A percentile compares a stretch with the other conserved stretches of the same genome.
Conservation (phyloP, 108 stramenopile genomes). For the Craspedostauros australis region DNA sequence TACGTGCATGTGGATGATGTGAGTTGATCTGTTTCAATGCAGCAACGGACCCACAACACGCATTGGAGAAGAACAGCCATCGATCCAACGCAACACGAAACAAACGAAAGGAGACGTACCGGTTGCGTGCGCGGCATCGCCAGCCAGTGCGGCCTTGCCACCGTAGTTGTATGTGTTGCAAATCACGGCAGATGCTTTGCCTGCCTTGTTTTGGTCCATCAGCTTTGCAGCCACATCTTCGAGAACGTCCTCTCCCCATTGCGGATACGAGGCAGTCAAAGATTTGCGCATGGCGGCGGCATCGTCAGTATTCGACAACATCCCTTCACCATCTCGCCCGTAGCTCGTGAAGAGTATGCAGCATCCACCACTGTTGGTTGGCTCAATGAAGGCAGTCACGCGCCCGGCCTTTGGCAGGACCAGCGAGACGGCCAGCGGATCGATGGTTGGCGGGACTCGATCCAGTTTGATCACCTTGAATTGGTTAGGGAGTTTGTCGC, state of each 20-base stretch:
- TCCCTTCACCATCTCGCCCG: constrained; percentile 17
- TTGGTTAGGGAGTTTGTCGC: constrained; percentile 34
- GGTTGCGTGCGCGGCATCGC: constrained; percentile 80
- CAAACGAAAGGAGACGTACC: too few species aligned
- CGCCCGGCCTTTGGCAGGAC: constrained; percentile 43
- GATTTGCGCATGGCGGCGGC: constrained; percentile 14
- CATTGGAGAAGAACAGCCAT: too few species aligned
- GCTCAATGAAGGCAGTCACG: constrained; percentile 64
- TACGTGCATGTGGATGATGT: too few species aligned
- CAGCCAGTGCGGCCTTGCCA: constrained; percentile 34
- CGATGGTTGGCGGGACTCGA: constrained; percentile 38
- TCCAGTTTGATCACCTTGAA: constrained; percentile 60
- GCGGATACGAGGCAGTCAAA: constrained; percentile 43
- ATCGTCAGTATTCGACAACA: constrained; percentile 17
- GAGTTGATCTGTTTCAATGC: too few species aligned
- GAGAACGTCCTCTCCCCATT: constrained; percentile 36
- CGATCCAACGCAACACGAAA: too few species aligned
- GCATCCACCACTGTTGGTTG: constrained; percentile 41
- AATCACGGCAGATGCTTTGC: constrained; percentile 42
- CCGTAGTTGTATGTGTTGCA: constrained; percentile 62
- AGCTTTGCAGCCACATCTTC: constrained; percentile 35
- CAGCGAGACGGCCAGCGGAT: constrained; percentile 51
- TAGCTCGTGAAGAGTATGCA: constrained; percentile 76
- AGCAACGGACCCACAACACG: too few species aligned
- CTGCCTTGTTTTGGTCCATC: constrained; percentile 38